Evolutionary conservation across 2,329 filamentous ascomycete genomes (phyloP).

Genomic region (Trichoderma sp.): DNA sequence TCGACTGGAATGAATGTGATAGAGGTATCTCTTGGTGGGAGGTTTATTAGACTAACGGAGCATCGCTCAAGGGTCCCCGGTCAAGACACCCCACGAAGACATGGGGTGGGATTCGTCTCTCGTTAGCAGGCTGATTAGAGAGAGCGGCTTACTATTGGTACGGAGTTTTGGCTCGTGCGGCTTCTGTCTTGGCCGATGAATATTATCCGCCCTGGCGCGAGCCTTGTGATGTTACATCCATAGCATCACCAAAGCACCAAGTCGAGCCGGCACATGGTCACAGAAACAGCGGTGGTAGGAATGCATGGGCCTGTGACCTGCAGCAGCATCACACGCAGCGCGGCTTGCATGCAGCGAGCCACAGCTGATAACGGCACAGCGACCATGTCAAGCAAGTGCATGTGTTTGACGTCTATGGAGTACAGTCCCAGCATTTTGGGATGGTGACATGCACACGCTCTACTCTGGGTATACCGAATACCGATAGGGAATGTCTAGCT

Average conservation of each 20-base stretch:
- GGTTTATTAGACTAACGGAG: neutral
- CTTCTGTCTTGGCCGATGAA: neutral
- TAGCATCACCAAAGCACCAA: neutral
- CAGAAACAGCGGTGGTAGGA: neutral
- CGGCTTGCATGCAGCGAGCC: neutral
- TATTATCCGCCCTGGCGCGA: neutral
- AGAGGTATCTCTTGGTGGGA: neutral
- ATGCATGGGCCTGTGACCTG: neutral
- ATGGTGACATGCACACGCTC: conserved; percentile 2
- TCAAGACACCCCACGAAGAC: neutral
- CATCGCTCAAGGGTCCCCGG: conserved; percentile 1
- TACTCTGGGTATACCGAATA: neutral
- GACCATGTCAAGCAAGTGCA: neutral
- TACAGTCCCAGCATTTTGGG: neutral
- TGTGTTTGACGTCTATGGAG: neutral
- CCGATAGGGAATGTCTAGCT: neutral
- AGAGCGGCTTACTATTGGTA: neutral
- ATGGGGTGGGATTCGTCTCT: neutral
- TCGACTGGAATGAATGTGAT: neutral
- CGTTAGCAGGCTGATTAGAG: neutral
- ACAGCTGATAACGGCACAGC: neutral
- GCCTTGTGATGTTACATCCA: conserved; percentile 14
- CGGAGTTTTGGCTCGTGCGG: neutral
- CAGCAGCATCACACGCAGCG: neutral
- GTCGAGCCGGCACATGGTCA: neutral